phyloP scores from a whole-genome alignment of 2,329 filamentous ascomycete genomes.

The Aureobasidium lini region DNA sequence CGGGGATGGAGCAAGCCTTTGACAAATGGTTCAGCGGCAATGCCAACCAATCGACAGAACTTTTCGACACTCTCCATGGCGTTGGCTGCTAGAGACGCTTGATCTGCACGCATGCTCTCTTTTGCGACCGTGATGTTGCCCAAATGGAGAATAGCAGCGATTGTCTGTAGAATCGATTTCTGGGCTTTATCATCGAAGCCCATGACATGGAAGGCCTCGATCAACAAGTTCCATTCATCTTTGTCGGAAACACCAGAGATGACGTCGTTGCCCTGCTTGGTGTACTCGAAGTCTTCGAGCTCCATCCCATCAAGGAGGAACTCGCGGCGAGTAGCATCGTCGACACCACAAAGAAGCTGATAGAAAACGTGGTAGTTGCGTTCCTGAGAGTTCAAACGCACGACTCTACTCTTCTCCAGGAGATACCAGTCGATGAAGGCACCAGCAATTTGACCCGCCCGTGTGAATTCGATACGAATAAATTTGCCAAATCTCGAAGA shows the following conservation, averaged over 20 bases:
- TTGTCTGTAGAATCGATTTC: constrained; percentile 69
- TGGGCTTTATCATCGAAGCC: constrained; percentile 84
- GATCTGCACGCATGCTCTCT: constrained; percentile 83
- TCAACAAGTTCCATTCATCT: constrained; percentile 80
- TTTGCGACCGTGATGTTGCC: constrained; percentile 87
- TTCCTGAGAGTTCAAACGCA: constrained; percentile 78
- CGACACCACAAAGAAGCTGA: constrained; percentile 81
- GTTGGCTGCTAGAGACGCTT: constrained; percentile 73
- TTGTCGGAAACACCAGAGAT: constrained; percentile 85
- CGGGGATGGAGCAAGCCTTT: constrained; percentile 84
- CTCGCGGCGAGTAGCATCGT: constrained; percentile 62
- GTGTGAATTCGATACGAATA: constrained; percentile 90
- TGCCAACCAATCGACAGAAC: constrained; percentile 77
- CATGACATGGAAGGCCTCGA: constrained; percentile 94
- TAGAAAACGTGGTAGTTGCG: constrained; percentile 98
- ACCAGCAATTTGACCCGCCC: constrained; percentile 81
- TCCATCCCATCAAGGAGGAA: constrained; percentile 68
- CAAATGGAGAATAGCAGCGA: constrained; percentile 86
- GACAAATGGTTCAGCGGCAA: constrained; percentile 75
- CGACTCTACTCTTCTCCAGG: constrained; percentile 94
- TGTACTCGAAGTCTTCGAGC: constrained; percentile 86
- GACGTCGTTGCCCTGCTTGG: constrained; percentile 79
- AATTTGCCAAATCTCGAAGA: constrained; percentile 98
- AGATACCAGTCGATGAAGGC: constrained; percentile 99
- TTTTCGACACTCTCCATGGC: constrained; percentile 67